A percentile compares a stretch with the other conserved stretches of the same genome.
phyloP scores from a whole-genome alignment of 768 basidiomycete species.

The Tremella yokohamensis region DNA sequence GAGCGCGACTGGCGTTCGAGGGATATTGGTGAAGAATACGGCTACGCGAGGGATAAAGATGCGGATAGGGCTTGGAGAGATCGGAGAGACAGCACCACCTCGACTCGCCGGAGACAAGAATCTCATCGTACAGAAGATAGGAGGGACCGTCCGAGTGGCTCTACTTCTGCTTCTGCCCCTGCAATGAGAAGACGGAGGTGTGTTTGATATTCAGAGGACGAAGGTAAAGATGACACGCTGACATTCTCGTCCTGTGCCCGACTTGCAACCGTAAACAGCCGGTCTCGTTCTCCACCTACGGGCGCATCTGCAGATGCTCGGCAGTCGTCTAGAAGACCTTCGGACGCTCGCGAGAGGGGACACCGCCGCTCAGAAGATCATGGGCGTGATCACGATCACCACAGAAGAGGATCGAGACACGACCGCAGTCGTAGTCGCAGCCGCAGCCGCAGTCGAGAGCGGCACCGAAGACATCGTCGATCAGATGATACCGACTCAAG shows the following conservation, averaged over 20 bases:
- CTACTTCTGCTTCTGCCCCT: not conserved
- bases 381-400: no score
- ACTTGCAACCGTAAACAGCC: no score
- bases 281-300: no score
- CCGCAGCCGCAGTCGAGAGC: no score
- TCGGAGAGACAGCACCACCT: slow-evolving; percentile 3
- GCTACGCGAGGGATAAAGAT: not conserved
- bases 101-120: not conserved
- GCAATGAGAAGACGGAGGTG: not conserved
- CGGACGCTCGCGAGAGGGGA: no score
- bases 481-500: not conserved
- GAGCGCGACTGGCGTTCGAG: slow-evolving; percentile 4
- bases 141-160: not conserved
- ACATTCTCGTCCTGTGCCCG: no score
- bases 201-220: not conserved
- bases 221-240: not conserved
- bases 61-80: not conserved
- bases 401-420: no score
- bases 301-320: no score
- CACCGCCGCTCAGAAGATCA: no score
- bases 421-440: no score
- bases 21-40: not conserved
- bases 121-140: not conserved
- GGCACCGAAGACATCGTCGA: no score
- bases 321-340: no score